These are phyloP conservation scores for Tulasnella sp. DNA, from an alignment of 768 basidiomycete genomes.

Conservation along the genomic window DNA sequence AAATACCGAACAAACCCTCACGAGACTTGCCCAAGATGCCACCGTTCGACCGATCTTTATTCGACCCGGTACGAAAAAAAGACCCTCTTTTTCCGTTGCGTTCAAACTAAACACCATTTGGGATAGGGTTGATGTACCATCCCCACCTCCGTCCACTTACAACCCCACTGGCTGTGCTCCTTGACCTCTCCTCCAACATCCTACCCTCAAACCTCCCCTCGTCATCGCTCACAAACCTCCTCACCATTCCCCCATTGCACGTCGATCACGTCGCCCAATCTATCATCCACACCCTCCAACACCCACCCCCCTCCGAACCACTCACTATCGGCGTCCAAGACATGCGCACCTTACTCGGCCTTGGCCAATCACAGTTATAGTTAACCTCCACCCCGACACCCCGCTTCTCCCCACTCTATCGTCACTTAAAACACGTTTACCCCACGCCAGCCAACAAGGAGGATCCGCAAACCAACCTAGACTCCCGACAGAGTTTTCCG, in stretches of 20 bases:
- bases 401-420: too few species aligned
- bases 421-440: too few species aligned
- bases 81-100: neutral
- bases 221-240: slow-evolving; percentile 58
- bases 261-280: slow-evolving; percentile 91
- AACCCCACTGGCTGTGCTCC: slow-evolving; percentile 67
- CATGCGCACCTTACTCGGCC: too few species aligned
- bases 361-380: too few species aligned
- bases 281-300: slow-evolving; percentile 54
- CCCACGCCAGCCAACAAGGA: too few species aligned
- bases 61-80: slow-evolving; percentile 39
- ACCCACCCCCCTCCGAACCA: too few species aligned
- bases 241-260: slow-evolving; percentile 83
- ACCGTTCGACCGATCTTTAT: slow-evolving; percentile 63
- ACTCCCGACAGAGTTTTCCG: too few species aligned
- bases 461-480: too few species aligned
- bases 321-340: too few species aligned
- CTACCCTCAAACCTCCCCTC: slow-evolving; percentile 46
- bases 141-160: slow-evolving; percentile 85
- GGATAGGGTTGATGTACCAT: slow-evolving; percentile 96
- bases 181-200: slow-evolving; percentile 69
- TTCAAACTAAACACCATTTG: too few species aligned
- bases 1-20: slow-evolving; percentile 68
- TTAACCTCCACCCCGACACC: too few species aligned
- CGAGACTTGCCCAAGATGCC: slow-evolving; percentile 32